These are phyloP conservation scores for Auriscalpium microsporum DNA, from an alignment of 768 basidiomycete species.

Conservation along the genomic window DNA sequence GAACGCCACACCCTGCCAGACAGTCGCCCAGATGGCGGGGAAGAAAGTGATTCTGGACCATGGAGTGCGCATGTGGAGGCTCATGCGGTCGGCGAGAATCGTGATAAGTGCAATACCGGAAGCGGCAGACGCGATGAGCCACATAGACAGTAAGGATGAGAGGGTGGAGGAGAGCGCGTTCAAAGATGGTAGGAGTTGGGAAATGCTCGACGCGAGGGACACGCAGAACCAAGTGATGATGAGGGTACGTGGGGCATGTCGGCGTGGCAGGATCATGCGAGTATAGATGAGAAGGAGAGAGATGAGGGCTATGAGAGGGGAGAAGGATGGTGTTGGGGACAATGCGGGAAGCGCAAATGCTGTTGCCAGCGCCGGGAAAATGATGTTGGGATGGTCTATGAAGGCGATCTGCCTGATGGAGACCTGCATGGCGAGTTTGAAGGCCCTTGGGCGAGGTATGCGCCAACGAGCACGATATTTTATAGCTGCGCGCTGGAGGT, in stretches of 20 bases:
- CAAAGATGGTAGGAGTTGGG: constrained; percentile 22
- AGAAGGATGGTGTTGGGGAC: constrained; percentile 22
- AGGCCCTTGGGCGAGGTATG: background rate
- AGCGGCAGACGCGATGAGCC: constrained; percentile 32
- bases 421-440: background rate
- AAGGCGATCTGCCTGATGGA: constrained; percentile 4
- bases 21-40: constrained; percentile 59
- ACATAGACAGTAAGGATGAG: constrained; percentile 40
- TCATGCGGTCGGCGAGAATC: constrained; percentile 31
- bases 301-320: constrained; percentile 22
- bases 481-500: too few species aligned
- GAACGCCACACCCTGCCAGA: constrained; percentile 47
- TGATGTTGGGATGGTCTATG: constrained; percentile 9
- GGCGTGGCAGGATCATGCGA: constrained; percentile 12
- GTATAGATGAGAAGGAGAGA: constrained; percentile 20
- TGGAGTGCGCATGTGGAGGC: constrained; percentile 22
- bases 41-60: constrained; percentile 50
- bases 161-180: constrained; percentile 47
- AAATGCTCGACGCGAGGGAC: constrained; percentile 19
- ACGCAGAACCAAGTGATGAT: constrained; percentile 16
- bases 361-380: constrained; percentile 4
- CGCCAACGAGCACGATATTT: too few species aligned
- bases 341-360: constrained; percentile 16
- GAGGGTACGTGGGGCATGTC: background rate
- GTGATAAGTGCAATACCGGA: constrained; percentile 29